Evolutionary conservation across 1,139 yeast species (phyloP), one percentile per base, ranked within the genome.

Genomic region (Hyphopichia buzzinii): DNA sequence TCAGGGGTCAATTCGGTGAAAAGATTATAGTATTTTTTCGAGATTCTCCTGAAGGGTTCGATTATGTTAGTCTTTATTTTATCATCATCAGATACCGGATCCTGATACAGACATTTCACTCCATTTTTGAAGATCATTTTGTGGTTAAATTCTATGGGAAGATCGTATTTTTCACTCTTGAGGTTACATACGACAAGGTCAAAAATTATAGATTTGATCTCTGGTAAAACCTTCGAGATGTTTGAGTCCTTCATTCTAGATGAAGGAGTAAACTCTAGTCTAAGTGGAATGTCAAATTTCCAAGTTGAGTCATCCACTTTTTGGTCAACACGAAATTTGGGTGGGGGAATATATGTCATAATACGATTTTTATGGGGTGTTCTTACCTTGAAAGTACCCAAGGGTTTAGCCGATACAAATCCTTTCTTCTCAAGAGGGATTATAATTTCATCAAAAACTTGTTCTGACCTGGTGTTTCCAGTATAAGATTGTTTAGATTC

Each of bases 101-200:
- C 37, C 8, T 8, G 19, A 37, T 29, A 17, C 33, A 34, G n/a
- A 30, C 26, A n/a, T 36, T 27, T 13, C 3, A 40, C 40, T 17
- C 53, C 38, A 36, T 58, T 54, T 14, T 48, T 48, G 41, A 59
- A 65, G 11, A 70, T 51, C 52, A 67, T 55, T 30, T 62, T 67
- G 42, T 67, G 74, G 42, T 62, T 64, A 35, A 71, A 54, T 40
- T 70, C 75, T 13, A 70, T 42, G 1, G 76, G 76, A 14, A 70
- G 59, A 10, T 58, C 55, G 21, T 49, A 42, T 31, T 56, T 55
- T 8, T 54, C 52, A 2, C 74, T 62, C 29, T 59, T 48, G 11
- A 68, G 43, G 1, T 73, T 63, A 11, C 61, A 43, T 1, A 57
- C 69, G 8, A 57, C 59, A 31, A 70, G 51, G 34, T 68, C 74